A percentile compares a stretch with the other conserved stretches of the same genome.
These are phyloP conservation scores for Mortierella sp. DNA, from an alignment of 371 early-diverging fungal genomes.

Conservation along the genomic window DNA sequence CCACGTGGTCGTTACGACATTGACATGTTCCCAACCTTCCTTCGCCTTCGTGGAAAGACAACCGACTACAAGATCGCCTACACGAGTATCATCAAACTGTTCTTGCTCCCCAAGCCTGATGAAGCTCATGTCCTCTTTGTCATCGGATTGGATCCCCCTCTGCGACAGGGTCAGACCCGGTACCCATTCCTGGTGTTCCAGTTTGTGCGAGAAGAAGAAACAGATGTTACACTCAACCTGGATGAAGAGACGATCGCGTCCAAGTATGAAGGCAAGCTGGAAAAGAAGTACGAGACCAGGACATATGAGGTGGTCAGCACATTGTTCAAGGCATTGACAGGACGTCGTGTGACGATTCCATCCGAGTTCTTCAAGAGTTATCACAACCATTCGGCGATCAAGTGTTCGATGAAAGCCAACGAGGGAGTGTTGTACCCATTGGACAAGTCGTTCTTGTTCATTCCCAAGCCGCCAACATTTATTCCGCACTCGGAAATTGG, in stretches of 20 bases:
- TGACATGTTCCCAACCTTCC: slow-evolving; percentile 91
- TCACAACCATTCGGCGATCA: slow-evolving; percentile 86
- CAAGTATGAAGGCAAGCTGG: slow-evolving; percentile 83
- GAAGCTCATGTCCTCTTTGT: slow-evolving; percentile 93
- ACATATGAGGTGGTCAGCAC: slow-evolving; percentile 90
- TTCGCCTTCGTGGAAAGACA: slow-evolving; percentile 96
- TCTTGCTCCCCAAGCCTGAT: slow-evolving; percentile 93
- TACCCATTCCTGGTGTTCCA: slow-evolving; percentile 98
- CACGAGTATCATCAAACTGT: slow-evolving; percentile 83
- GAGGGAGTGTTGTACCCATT: slow-evolving; percentile 98
- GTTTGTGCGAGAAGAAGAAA: slow-evolving; percentile 93
- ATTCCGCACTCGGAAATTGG: slow-evolving; percentile 90
- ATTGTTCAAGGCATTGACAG: slow-evolving; percentile 90
- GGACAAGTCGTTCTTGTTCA: slow-evolving; percentile 91
- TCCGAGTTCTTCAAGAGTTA: slow-evolving; percentile 73
- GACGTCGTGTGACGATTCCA: slow-evolving; percentile 82
- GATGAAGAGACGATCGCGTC: slow-evolving; percentile 77
- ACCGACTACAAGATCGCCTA: slow-evolving; percentile 97
- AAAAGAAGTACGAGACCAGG: slow-evolving; percentile 90
- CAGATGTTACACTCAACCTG: slow-evolving; percentile 84
- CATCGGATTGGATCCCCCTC: slow-evolving; percentile 95
- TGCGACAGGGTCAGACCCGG: slow-evolving; percentile 98
- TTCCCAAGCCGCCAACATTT: slow-evolving; percentile 95
- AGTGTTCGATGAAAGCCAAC: slow-evolving; percentile 98
- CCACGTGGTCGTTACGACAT: slow-evolving; percentile 97